Conservation (phyloP, 768 basidiomycete genomes). For the Pholiota conissans region DNA sequence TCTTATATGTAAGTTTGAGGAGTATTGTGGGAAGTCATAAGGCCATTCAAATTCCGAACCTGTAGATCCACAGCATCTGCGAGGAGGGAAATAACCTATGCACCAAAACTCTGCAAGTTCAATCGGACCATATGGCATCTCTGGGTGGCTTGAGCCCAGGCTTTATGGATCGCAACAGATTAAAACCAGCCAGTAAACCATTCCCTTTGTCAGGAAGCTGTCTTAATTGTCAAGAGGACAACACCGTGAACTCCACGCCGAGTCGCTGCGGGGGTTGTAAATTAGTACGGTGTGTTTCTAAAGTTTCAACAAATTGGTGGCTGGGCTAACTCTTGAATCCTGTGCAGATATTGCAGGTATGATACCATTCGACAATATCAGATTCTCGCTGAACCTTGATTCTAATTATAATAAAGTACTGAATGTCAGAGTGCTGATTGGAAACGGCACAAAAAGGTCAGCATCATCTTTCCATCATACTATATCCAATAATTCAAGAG, state of each 20-base stretch:
- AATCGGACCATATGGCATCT: too few relatives aligned
- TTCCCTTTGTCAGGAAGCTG: conserved; percentile 19
- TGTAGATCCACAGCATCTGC: too few relatives aligned
- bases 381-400: not conserved
- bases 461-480: not conserved
- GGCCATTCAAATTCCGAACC: too few relatives aligned
- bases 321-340: too few relatives aligned
- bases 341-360: too few relatives aligned
- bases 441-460: conserved; percentile 20
- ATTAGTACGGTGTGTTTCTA: conserved; percentile 16
- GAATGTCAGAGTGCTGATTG: conserved; percentile 20
- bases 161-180: too few relatives aligned
- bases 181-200: not conserved
- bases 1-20: too few relatives aligned
- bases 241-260: conserved; percentile 8
- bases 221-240: conserved; percentile 14
- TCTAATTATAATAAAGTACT: not conserved
- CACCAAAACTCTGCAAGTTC: too few relatives aligned
- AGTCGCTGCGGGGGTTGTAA: conserved; percentile 20
- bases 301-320: not conserved
- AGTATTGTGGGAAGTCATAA: too few relatives aligned
- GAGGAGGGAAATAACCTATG: too few relatives aligned
- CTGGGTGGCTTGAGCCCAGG: not conserved
- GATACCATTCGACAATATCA: not conserved
- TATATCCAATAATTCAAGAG: too few relatives aligned